These are phyloP conservation scores for Podospora comata DNA, from an alignment of 495 filamentous ascomycete genomes.

Conservation along the genomic window DNA sequence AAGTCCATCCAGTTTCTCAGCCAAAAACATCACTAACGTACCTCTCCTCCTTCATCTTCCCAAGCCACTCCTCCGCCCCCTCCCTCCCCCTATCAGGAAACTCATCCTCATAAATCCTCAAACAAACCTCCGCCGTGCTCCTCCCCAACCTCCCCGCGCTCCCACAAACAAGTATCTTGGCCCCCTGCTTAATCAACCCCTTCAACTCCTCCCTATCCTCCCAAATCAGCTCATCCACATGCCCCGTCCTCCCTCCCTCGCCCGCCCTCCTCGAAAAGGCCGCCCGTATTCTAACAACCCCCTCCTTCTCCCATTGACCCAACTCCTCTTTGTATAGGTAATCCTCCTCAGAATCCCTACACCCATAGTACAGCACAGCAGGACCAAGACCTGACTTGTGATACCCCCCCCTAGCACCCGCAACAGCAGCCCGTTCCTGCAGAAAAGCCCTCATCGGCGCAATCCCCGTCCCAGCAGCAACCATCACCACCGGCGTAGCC, in stretches of 20 bases:
- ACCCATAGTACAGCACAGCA: constrained; percentile 56
- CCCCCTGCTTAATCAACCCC: constrained; percentile 49
- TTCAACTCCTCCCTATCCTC: constrained; percentile 48
- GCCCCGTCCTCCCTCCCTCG: constrained; percentile 29
- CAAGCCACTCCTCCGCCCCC: constrained; percentile 50
- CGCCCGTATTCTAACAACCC: constrained; percentile 47
- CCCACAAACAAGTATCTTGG: constrained; percentile 62
- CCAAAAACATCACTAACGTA: constrained; percentile 65
- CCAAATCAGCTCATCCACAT: constrained; percentile 60
- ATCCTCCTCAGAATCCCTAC: constrained; percentile 51
- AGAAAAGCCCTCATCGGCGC: constrained; percentile 65
- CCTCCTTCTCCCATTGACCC: constrained; percentile 47
- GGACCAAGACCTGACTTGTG: constrained; percentile 30
- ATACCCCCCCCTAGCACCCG: constrained; percentile 32
- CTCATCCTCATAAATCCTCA: constrained; percentile 50
- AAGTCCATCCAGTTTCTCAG: constrained; percentile 8
- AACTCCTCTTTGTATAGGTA: constrained; percentile 55
- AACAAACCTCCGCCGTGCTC: constrained; percentile 41
- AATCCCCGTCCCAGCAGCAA: constrained; percentile 51
- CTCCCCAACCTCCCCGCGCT: constrained; percentile 48
- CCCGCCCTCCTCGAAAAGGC: constrained; percentile 24
- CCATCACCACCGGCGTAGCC: constrained; percentile 58
- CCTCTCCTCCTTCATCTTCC: constrained; percentile 51
- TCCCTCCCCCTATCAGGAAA: constrained; percentile 34
- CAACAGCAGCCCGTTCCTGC: constrained; percentile 55